Conservation (phyloP, 371 early-diverging fungal genomes). For the Mucor circinelloides region DNA sequence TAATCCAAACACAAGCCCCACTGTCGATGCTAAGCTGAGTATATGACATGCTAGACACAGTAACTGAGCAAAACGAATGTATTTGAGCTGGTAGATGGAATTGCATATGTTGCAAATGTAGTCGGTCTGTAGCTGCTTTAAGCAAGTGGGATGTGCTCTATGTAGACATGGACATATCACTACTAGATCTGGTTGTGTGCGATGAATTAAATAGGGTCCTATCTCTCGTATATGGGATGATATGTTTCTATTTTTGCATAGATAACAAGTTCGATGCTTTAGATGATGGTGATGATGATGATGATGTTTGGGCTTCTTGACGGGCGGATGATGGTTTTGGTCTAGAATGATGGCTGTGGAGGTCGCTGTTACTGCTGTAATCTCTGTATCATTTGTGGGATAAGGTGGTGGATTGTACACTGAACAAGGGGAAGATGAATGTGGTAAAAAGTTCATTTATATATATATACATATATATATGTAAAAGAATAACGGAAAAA, state of each 20-base stretch:
- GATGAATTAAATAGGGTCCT: constrained; percentile 27
- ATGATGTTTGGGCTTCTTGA: neutral
- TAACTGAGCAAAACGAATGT: constrained; percentile 10
- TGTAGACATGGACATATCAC: constrained; percentile 20
- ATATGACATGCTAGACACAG: constrained; percentile 27
- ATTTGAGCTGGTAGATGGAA: constrained; percentile 23
- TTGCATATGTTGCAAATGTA: constrained; percentile 29
- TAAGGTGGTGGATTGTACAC: constrained; percentile 5
- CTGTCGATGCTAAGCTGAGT: constrained; percentile 32
- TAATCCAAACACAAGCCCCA: constrained; percentile 41
- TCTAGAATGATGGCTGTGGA: neutral
- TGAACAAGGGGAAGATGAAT: neutral
- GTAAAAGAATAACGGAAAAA: neutral
- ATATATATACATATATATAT: neutral
- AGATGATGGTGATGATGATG: neutral
- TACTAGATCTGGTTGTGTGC: constrained; percentile 10
- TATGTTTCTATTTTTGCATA: constrained; percentile 2
- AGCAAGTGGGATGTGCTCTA: constrained; percentile 31
- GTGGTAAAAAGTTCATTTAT: neutral
- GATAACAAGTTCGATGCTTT: neutral
- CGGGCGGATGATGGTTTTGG: neutral
- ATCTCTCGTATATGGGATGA: constrained; percentile 1
- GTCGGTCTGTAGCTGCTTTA: constrained; percentile 9
- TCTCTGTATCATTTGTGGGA: neutral
- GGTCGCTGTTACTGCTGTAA: neutral